Percentiles rank a stretch among this genome's conserved stretches.
Conservation (phyloP, 2,329 filamentous ascomycete species). For the Paraphoma sp. region DNA sequence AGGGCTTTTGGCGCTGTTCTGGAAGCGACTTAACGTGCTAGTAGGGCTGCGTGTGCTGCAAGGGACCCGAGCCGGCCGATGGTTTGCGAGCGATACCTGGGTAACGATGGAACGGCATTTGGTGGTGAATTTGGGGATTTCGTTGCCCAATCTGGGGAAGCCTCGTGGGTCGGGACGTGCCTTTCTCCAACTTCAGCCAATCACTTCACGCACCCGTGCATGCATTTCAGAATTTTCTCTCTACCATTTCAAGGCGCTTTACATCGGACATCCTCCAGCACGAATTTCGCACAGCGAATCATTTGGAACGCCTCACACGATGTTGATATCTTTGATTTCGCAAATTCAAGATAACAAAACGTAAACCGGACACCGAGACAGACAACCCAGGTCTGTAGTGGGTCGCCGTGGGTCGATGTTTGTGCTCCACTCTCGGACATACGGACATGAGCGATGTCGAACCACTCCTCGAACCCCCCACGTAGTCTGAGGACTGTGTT, state of each 20-base stretch:
- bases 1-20: slow-evolving; percentile 7
- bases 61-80: slow-evolving; percentile 7
- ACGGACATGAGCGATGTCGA: neutral
- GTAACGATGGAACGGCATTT: neutral
- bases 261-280: neutral
- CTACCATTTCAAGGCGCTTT: neutral
- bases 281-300: neutral
- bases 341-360: neutral
- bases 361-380: neutral
- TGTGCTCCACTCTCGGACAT: slow-evolving; percentile 4
- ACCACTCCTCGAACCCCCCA: neutral
- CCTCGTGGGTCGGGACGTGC: neutral
- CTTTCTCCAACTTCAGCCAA: neutral
- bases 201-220: neutral
- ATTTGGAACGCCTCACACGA: neutral
- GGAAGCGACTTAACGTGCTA: slow-evolving; percentile 12
- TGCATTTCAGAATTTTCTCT: neutral
- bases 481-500: too few species aligned
- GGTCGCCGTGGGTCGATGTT: neutral
- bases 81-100: slow-evolving; percentile 12
- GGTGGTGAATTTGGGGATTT: neutral
- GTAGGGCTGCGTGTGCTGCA: neutral
- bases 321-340: slow-evolving; percentile 1
- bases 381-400: neutral
- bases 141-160: slow-evolving; percentile 1